Evolutionary conservation across 306 rosid species (phyloP).

Genomic region (Quercus dentata): DNA sequence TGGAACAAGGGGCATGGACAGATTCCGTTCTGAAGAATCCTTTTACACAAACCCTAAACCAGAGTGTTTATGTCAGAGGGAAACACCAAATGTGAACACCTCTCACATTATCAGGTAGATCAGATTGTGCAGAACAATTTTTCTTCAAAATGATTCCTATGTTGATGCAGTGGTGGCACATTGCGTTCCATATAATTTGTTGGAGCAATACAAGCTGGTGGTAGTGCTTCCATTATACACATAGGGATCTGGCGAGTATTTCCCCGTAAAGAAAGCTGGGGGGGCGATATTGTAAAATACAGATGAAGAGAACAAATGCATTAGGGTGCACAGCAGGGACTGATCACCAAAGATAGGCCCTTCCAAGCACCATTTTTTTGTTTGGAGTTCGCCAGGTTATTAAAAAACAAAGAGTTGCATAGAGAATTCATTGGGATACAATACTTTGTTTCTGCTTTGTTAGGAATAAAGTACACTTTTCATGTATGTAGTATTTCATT

Average conservation of each 20-base stretch:
- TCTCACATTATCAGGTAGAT: slow-evolving; percentile 25
- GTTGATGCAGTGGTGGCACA: slow-evolving; percentile 13
- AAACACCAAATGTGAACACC: slow-evolving; percentile 26
- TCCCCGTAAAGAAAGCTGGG: slow-evolving; percentile 7
- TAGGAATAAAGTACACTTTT: background rate
- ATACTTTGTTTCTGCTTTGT: slow-evolving; percentile 7
- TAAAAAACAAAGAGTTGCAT: background rate
- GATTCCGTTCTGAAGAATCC: slow-evolving; percentile 94
- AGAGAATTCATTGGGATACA: background rate
- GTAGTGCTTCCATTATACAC: background rate
- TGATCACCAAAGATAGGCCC: slow-evolving; percentile 16
- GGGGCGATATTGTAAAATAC: slow-evolving; percentile 20
- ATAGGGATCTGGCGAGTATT: slow-evolving; percentile 31
- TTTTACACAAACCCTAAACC: slow-evolving; percentile 89
- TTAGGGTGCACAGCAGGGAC: slow-evolving; percentile 14
- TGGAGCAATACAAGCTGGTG: slow-evolving; percentile 12
- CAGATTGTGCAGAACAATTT: slow-evolving; percentile 6
- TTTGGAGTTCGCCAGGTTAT: slow-evolving; percentile 35
- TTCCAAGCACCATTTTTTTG: slow-evolving; percentile 23
- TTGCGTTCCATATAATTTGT: slow-evolving; percentile 3
- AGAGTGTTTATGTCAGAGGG: slow-evolving; percentile 73
- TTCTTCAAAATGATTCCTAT: slow-evolving; percentile 5
- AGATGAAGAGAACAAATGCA: slow-evolving; percentile 18
- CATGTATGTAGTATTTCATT: slow-evolving; percentile 3
- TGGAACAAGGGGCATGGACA: slow-evolving; percentile 82